Conservation (phyloP, 2,329 filamentous ascomycete species). For the Trichoderma arundinaceum region DNA sequence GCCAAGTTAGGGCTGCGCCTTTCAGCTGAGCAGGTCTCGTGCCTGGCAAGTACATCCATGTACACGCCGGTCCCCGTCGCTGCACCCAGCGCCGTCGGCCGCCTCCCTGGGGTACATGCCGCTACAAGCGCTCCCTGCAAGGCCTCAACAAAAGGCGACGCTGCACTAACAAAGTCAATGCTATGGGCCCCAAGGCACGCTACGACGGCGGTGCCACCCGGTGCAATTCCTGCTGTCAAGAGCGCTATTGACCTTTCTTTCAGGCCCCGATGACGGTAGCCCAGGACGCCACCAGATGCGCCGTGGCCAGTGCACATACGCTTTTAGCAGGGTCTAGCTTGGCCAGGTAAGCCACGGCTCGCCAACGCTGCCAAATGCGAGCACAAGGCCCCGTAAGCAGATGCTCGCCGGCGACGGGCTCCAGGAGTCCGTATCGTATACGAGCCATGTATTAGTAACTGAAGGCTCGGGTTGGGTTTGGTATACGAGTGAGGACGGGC, state of each 20-base stretch:
- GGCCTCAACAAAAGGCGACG: not conserved
- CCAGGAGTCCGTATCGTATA: no score
- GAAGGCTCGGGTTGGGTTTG: no score
- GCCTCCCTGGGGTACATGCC: not conserved
- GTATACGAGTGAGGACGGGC: no score
- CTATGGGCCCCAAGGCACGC: no score
- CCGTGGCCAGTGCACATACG: slow-evolving; percentile 25
- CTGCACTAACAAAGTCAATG: not conserved
- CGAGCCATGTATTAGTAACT: no score
- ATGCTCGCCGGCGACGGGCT: no score
- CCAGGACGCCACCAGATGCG: slow-evolving; percentile 27
- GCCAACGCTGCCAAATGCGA: no score
- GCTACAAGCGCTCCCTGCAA: slow-evolving; percentile 6
- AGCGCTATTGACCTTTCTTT: not conserved
- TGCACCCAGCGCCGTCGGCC: not conserved
- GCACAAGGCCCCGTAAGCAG: no score
- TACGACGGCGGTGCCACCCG: slow-evolving; percentile 17
- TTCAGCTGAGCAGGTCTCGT: slow-evolving; percentile 28
- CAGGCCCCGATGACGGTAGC: slow-evolving; percentile 23
- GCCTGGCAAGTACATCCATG: slow-evolving; percentile 14
- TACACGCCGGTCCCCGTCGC: not conserved
- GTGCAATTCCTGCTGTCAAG: not conserved
- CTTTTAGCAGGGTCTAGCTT: slow-evolving; percentile 24
- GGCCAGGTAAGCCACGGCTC: slow-evolving; percentile 13
- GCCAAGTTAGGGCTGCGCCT: slow-evolving; percentile 26